Percentiles rank a stretch among this genome's conserved stretches.
Conservation (phyloP, 1,139 yeast species). For the Pichia cactophila region DNA sequence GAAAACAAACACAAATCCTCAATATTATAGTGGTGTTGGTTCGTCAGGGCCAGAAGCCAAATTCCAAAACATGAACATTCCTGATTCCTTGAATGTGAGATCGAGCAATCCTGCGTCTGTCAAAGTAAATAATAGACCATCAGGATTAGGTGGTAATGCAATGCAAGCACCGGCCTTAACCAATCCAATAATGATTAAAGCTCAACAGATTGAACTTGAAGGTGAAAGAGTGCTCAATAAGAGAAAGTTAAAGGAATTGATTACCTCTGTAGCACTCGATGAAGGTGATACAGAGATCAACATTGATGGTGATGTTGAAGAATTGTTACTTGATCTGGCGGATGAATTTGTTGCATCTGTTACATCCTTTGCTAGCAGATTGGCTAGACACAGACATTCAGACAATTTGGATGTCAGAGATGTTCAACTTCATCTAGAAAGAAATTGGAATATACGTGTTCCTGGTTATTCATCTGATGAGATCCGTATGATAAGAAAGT, state of each 20-base stretch:
- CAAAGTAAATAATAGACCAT: constrained; percentile 60
- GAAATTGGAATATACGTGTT: constrained; percentile 90
- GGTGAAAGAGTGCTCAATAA: constrained; percentile 83
- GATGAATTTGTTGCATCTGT: constrained; percentile 92
- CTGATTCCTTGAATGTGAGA: constrained; percentile 57
- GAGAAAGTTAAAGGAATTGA: constrained; percentile 79
- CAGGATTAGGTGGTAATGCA: constrained; percentile 81
- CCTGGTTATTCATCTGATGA: constrained; percentile 95
- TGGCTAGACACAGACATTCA: constrained; percentile 92
- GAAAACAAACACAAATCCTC: neutral
- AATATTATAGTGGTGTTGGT: constrained; percentile 30
- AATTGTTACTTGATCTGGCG: constrained; percentile 79
- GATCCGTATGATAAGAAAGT: constrained; percentile 72
- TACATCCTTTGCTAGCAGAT: constrained; percentile 84
- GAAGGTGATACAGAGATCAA: constrained; percentile 84
- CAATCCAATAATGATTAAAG: constrained; percentile 67
- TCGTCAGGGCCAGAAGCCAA: constrained; percentile 37
- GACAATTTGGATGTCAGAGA: constrained; percentile 84
- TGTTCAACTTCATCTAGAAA: constrained; percentile 83
- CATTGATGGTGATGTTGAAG: constrained; percentile 97
- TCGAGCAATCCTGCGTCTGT: constrained; percentile 57
- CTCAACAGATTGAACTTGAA: constrained; percentile 78
- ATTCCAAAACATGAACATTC: constrained; percentile 68
- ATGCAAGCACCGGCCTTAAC: constrained; percentile 56
- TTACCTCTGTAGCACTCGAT: constrained; percentile 72